A percentile compares a stretch with the other conserved stretches of the same genome.
Evolutionary conservation across 2,329 filamentous ascomycete species (phyloP).

Genomic region (Plectosphaerella plurivora): DNA sequence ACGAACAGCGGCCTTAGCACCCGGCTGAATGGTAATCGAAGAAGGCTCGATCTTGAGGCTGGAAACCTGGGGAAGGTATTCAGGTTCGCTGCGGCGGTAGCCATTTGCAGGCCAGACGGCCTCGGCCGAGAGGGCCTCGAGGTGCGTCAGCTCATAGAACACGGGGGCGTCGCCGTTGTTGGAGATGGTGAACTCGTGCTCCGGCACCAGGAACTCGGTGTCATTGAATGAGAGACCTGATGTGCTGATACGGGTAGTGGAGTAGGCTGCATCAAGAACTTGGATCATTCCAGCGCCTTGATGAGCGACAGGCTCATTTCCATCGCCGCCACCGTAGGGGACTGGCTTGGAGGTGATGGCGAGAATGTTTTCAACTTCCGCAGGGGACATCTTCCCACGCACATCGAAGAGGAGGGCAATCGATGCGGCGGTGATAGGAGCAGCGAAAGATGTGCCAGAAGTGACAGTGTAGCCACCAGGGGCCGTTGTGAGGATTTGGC

Average conservation of each 20-base stretch:
- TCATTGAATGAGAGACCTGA: constrained; percentile 61
- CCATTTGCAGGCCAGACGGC: too few species aligned
- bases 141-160: constrained; percentile 41
- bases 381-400: constrained; percentile 44
- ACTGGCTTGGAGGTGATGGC: constrained; percentile 38
- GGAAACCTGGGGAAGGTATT: too few species aligned
- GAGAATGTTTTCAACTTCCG: constrained; percentile 42
- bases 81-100: too few species aligned
- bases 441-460: constrained; percentile 51
- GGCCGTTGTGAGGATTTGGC: constrained; percentile 34
- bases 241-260: constrained; percentile 46
- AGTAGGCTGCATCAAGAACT: constrained; percentile 53
- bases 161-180: constrained; percentile 46
- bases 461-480: constrained; percentile 36
- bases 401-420: constrained; percentile 49
- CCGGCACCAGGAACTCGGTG: constrained; percentile 48
- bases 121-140: too few species aligned
- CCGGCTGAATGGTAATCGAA: too few species aligned
- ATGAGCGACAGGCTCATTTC: constrained; percentile 27
- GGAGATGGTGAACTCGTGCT: constrained; percentile 48
- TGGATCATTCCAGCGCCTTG: constrained; percentile 58
- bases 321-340: neutral
- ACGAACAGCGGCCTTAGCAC: too few species aligned
- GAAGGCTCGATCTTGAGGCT: too few species aligned
- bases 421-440: constrained; percentile 42